A percentile compares a stretch with the other conserved stretches of the same genome.
Conservation (phyloP, 495 filamentous ascomycete species). For the Delitschia confertaspora region DNA sequence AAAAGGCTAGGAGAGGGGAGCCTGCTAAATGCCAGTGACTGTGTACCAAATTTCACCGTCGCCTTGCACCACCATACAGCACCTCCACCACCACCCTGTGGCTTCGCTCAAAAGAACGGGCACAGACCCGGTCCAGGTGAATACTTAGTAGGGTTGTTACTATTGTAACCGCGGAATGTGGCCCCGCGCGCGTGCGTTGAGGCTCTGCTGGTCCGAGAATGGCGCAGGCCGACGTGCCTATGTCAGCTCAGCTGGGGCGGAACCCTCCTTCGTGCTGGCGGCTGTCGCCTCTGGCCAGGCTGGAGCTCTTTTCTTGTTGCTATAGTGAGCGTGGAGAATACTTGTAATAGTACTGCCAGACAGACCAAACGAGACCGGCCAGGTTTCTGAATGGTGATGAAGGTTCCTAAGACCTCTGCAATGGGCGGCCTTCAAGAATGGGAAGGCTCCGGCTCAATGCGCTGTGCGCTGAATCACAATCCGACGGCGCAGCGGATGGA, state of each 20-base stretch:
- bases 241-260: slow-evolving; percentile 16
- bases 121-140: too few species aligned
- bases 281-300: too few species aligned
- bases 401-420: slow-evolving; percentile 10
- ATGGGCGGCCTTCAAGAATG: slow-evolving; percentile 13
- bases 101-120: too few species aligned
- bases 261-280: too few species aligned
- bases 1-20: slow-evolving; percentile 6
- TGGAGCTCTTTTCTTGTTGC: too few species aligned
- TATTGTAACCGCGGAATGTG: too few species aligned
- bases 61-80: slow-evolving; percentile 8
- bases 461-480: slow-evolving; percentile 23
- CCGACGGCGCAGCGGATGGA: neutral
- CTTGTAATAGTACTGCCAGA: slow-evolving; percentile 8
- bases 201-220: slow-evolving; percentile 23
- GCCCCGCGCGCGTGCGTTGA: slow-evolving; percentile 21
- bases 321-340: neutral
- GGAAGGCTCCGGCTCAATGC: slow-evolving; percentile 19
- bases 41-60: slow-evolving; percentile 18
- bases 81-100: slow-evolving; percentile 7
- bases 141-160: too few species aligned
- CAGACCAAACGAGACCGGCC: slow-evolving; percentile 10
- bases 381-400: slow-evolving; percentile 7
- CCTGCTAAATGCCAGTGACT: slow-evolving; percentile 18
- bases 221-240: slow-evolving; percentile 15